Conservation (phyloP, 2,329 filamentous ascomycete species). For the Ceratocystiopsis minuta region DNA sequence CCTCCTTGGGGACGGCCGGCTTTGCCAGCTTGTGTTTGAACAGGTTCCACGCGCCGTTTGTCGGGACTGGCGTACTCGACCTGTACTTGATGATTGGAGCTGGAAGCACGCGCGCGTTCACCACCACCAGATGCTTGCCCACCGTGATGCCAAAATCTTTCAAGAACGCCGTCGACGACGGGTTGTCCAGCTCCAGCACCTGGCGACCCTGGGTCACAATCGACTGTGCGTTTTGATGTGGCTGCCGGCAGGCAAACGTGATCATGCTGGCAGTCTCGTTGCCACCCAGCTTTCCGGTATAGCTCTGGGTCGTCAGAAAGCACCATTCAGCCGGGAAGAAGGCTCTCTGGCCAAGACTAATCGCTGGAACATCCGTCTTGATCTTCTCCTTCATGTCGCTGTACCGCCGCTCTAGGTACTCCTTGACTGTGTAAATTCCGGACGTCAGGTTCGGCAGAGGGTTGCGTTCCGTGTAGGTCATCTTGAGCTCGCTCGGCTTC, state of each 20-base stretch:
- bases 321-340: conserved; percentile 54
- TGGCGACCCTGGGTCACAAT: conserved; percentile 40
- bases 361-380: no score
- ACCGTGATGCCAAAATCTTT: conserved; percentile 45
- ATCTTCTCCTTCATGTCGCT: no score
- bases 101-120: conserved; percentile 49
- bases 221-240: conserved; percentile 46
- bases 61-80: conserved; percentile 16
- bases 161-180: conserved; percentile 22
- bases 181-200: conserved; percentile 35
- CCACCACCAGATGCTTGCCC: conserved; percentile 45
- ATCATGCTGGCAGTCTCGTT: conserved; percentile 54
- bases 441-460: background rate
- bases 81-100: conserved; percentile 45
- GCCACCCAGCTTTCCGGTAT: conserved; percentile 38
- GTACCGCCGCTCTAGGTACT: background rate
- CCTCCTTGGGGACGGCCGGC: conserved; percentile 23
- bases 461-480: background rate
- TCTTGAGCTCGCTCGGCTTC: conserved; percentile 3
- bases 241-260: conserved; percentile 48
- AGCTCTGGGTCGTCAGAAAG: conserved; percentile 46
- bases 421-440: background rate
- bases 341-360: conserved; percentile 27
- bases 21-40: conserved; percentile 33
- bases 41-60: conserved; percentile 56